Base-by-base conservation (phyloP, 2,329 filamentous ascomycete species). In the Claviceps sp. region DNA sequence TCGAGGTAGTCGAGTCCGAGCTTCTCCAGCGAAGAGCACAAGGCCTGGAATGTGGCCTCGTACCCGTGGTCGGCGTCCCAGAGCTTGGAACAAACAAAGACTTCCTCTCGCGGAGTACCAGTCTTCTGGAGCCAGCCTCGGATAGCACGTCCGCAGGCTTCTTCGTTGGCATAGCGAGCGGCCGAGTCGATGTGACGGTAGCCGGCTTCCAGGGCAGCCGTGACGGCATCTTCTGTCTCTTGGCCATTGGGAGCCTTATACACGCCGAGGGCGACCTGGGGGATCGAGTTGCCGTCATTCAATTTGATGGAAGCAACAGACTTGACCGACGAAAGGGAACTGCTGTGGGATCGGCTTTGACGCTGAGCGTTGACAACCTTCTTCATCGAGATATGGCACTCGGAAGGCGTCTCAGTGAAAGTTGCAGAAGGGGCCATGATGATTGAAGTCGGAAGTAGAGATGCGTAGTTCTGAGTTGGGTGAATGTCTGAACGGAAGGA, bases 1-100 rank as follows among this genome's bases (percentile, higher is more conserved):
- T 88, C 84, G n/a, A 88, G 75, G 63, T 88, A 86, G 60, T 84
- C 79, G 30, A 85, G 70, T 13, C 76, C 73, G 26, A 88, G 75
- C 58, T 79, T 82, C 61, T 76, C 66, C 45, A 88, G 75, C 1
- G 80, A 84, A 64, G 83, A 83, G 68, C 80, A 80, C 65, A 77
- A 77, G 55, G 73, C 68, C n/a, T 76, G 65, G 58, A 87, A 73
- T 34, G 78, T 76, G 42, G 74, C 67, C 56, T 72, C 66, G 56
- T 68, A 65, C 53, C 67, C 65, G 53, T 69, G 65, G 50, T 64
- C 68, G 53, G 70, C 67, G 52, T 70, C 65, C 88, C 88, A 95
- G 42, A 77, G 71, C 64, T 84, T 83, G 59, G 79, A 81, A 41
- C 75, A 78, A 56, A 89, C 70, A 71, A 78, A 88, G 60, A 89